Conservation (phyloP, 2,329 filamentous ascomycete species). For the Chaetomiaceae sp. region DNA sequence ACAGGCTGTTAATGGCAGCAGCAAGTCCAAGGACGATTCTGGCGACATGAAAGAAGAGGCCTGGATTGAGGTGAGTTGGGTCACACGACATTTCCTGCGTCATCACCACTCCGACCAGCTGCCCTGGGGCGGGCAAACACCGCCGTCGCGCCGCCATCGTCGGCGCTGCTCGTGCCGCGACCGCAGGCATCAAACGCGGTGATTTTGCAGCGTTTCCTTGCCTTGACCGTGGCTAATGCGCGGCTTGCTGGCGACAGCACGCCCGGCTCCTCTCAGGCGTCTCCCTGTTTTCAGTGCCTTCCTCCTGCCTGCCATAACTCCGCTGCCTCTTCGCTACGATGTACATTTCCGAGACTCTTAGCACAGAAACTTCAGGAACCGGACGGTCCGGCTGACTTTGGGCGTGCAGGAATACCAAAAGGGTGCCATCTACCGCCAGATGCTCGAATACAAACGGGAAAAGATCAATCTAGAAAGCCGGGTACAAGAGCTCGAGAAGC, state of each 20-base stretch:
- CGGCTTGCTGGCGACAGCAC: constrained; percentile 41
- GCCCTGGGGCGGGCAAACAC: constrained; percentile 6
- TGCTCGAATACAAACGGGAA: constrained; percentile 96
- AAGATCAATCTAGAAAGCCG: constrained; percentile 75
- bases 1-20: constrained; percentile 78
- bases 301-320: constrained; percentile 18
- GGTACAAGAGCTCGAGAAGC: constrained; percentile 73
- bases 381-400: constrained; percentile 34
- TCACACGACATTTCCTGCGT: constrained; percentile 30
- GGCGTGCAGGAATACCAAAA: constrained; percentile 75
- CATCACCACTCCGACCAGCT: constrained; percentile 4
- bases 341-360: constrained; percentile 30
- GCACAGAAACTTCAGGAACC: constrained; percentile 24
- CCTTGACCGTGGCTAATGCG: constrained; percentile 40
- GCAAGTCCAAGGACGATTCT: constrained; percentile 51
- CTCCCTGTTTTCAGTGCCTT: constrained; percentile 24
- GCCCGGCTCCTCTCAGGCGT: constrained; percentile 33
- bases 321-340: constrained; percentile 25
- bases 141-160: constrained; percentile 13
- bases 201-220: constrained; percentile 25
- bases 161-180: constrained; percentile 9
- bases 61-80: constrained; percentile 61
- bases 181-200: constrained; percentile 22
- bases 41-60: constrained; percentile 54
- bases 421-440: constrained; percentile 93